Base-by-base conservation (phyloP, 192 early-diverging fungal species). In the Coemansia sp. region DNA sequence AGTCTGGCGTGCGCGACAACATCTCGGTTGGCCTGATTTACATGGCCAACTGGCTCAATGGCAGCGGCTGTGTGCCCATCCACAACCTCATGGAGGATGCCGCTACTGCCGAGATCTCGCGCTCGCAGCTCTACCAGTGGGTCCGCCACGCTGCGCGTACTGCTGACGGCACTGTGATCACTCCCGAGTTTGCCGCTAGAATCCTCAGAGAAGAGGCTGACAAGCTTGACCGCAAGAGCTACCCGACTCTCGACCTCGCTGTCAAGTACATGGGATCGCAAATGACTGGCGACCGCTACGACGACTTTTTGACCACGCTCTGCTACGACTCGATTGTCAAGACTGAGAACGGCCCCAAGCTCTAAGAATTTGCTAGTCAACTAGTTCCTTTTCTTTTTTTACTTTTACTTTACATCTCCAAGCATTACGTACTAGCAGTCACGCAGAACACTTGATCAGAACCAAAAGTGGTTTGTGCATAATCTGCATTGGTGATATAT, bases 1-100 rank as follows among this genome's bases (percentile, higher is more conserved):
- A 98, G 77, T 83, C 89, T 34, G 95, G 95, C 66, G 89, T 98
- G 70, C 94, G 95, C 70, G 88, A 86, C 81, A 98, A 98, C 89
- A 89, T 97, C 71, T 90, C 95, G 42, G 92, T 98, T 24, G 93
- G 93, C 33, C 86, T 98, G 38, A 85, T 90, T 63, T 98, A 98
- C 86, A 97, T 95, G 89, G 96, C 95, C 85, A 90, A 95, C 57
- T 98, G 97, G 97, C 89, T 98, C 66, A 89, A 92, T 67, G 97
- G 94, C 40, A 86, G 88, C 66, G 97, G 97, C 40, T 98, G 97
- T 78, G 97, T 98, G 20, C 97, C 97, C 57, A 98, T 98, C 83
- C 93, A 96, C 87, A 94, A 94, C 87, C 86, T 98, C 49, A 97
- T 98, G 97, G 97, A 98, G 86, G 97, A 98, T 73, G 96, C 96